A percentile compares a stretch with the other conserved stretches of the same genome.
Conservation (phyloP, 1,284 basidiomycete species). For the Cutaneotrichosporon curvatum region DNA sequence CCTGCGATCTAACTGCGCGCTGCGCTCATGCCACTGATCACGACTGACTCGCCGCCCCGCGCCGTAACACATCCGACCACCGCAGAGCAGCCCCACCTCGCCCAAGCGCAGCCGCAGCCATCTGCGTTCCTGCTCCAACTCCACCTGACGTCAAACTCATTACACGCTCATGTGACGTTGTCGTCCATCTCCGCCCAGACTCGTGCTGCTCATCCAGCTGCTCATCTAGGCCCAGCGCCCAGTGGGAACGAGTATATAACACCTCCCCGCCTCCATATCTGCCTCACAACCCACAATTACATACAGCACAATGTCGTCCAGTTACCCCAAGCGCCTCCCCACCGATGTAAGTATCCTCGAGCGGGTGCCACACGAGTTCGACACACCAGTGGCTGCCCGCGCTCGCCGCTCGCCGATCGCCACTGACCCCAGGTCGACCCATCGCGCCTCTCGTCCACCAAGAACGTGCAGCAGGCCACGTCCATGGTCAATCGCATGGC, state of each 20-base stretch:
- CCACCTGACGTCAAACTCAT: no score
- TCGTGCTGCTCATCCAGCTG: neutral
- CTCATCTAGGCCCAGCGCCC: neutral
- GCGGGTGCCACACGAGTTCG: no score
- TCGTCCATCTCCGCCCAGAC: neutral
- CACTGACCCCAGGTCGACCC: conserved; percentile 26
- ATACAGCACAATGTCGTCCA: neutral
- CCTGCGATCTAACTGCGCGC: no score
- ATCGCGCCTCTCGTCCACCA: conserved; percentile 31
- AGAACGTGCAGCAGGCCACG: conserved; percentile 38
- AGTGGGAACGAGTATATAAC: conserved; percentile 1
- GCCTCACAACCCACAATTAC: neutral
- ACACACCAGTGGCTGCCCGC: no score
- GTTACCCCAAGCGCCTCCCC: conserved; percentile 6
- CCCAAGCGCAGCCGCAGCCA: no score
- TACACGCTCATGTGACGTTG: neutral
- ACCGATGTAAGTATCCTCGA: conserved; percentile 8
- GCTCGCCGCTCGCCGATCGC: no score
- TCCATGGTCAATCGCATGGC: conserved; percentile 43
- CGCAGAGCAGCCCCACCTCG: no score
- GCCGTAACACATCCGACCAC: no score
- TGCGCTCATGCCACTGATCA: neutral
- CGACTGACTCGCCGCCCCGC: neutral
- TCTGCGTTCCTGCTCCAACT: no score
- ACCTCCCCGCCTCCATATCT: neutral